A percentile compares a stretch with the other conserved stretches of the same genome.
phyloP scores from a whole-genome alignment of 257 asterid species.

The Nicotiana attenuata region DNA sequence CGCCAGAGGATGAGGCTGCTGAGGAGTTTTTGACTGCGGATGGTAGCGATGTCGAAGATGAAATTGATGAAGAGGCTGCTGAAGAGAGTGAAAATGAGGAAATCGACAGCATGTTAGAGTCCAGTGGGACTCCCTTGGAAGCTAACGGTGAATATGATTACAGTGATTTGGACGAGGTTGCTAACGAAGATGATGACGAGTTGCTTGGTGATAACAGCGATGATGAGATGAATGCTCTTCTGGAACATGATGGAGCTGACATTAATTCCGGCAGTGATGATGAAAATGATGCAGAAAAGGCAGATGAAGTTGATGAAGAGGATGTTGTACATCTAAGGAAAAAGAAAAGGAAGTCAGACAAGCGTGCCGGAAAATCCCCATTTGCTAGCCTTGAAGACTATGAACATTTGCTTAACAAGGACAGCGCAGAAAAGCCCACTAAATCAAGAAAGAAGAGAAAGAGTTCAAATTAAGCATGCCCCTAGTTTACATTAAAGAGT shows the following conservation, averaged over 20 bases:
- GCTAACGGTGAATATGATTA: conserved; percentile 53
- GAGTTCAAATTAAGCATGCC: neutral
- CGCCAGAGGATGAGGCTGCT: conserved; percentile 60
- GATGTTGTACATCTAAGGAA: conserved; percentile 12
- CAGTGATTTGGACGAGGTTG: conserved; percentile 61
- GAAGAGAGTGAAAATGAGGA: conserved; percentile 57
- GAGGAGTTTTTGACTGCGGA: conserved; percentile 55
- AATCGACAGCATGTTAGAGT: conserved; percentile 51
- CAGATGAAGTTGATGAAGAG: conserved; percentile 32
- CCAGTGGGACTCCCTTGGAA: conserved; percentile 29
- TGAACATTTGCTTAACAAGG: conserved; percentile 42
- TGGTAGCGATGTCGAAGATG: conserved; percentile 52
- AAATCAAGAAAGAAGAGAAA: conserved; percentile 19
- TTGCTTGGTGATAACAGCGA: conserved; percentile 55
- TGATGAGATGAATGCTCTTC: conserved; percentile 41
- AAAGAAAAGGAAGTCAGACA: conserved; percentile 37
- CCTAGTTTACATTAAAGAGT: neutral
- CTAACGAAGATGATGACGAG: conserved; percentile 65
- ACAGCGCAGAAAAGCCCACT: neutral
- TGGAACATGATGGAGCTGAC: conserved; percentile 24
- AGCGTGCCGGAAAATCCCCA: conserved; percentile 42
- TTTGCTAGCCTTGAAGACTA: conserved; percentile 73
- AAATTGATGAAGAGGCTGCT: conserved; percentile 40
- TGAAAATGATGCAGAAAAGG: conserved; percentile 29
- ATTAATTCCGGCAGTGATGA: conserved; percentile 31